These are phyloP conservation scores for Echium plantagineum DNA, from an alignment of 257 asterid species.

Conservation along the genomic window DNA sequence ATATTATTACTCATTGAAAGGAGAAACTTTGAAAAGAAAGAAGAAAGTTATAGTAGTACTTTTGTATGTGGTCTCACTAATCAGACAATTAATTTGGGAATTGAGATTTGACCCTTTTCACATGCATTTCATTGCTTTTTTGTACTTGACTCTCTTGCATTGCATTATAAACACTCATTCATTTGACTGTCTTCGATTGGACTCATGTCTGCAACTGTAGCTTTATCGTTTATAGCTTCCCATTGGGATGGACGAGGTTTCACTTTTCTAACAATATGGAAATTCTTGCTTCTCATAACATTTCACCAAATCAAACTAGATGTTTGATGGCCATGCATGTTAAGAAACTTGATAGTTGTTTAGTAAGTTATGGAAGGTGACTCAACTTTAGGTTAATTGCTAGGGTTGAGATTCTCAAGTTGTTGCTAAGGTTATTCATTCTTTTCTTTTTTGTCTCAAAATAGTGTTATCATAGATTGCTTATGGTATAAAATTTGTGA, in stretches of 20 bases:
- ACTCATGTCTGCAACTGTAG: slow-evolving; percentile 15
- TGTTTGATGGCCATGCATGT: no score
- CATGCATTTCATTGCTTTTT: slow-evolving; percentile 24
- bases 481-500: no score
- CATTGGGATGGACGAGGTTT: slow-evolving; percentile 11
- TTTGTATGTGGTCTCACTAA: not conserved
- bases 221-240: not conserved
- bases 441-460: no score
- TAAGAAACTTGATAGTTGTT: no score
- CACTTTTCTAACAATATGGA: not conserved
- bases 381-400: no score
- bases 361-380: no score
- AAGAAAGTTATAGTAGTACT: not conserved
- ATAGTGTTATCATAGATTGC: no score
- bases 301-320: no score
- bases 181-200: slow-evolving; percentile 15
- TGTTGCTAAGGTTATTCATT: no score
- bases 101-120: slow-evolving; percentile 1
- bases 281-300: no score
- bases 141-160: no score
- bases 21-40: slow-evolving; percentile 21
- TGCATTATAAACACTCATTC: slow-evolving; percentile 16
- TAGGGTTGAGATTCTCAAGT: no score
- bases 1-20: slow-evolving; percentile 45
- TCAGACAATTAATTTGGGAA: not conserved